phyloP scores from a whole-genome alignment of 768 basidiomycete species.

The Tylopilus intermedius region DNA sequence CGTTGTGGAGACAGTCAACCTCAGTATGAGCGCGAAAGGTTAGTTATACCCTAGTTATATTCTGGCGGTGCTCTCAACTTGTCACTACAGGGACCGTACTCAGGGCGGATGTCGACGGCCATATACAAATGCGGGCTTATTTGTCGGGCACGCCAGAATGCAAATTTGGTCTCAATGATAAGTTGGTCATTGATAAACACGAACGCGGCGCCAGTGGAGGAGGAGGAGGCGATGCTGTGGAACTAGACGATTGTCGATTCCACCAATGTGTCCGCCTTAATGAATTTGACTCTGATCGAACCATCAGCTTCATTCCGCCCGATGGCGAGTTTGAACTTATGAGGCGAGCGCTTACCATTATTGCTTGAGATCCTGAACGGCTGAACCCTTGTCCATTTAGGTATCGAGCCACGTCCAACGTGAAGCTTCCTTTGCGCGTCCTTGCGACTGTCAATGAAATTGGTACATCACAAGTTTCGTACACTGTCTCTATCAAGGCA shows the following conservation, averaged over 20 bases:
- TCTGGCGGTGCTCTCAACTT: neutral
- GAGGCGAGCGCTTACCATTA: conserved; percentile 50
- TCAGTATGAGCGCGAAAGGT: conserved; percentile 97
- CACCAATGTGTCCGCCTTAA: conserved; percentile 96
- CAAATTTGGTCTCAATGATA: conserved; percentile 98
- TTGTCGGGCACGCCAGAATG: conserved; percentile 96
- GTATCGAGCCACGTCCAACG: conserved; percentile 93
- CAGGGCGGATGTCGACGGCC: conserved; percentile 96
- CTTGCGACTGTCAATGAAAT: conserved; percentile 91
- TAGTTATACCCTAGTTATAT: neutral
- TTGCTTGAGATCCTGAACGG: neutral
- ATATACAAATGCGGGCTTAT: conserved; percentile 97
- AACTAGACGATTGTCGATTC: conserved; percentile 96
- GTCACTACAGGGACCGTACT: conserved; percentile 67
- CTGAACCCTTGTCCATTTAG: conserved; percentile 36
- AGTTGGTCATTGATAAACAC: conserved; percentile 88
- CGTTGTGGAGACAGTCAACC: conserved; percentile 93
- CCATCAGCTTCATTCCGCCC: conserved; percentile 95
- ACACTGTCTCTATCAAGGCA: conserved; percentile 81
- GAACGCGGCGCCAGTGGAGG: conserved; percentile 40
- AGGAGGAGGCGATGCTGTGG: conserved; percentile 67
- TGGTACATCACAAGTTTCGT: conserved; percentile 87
- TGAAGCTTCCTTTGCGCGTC: conserved; percentile 87
- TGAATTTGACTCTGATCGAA: conserved; percentile 90
- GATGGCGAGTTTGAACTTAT: conserved; percentile 99